Evolutionary conservation across 208 protist genomes (phyloP), one percentile per base, ranked within the genome.

Genomic region (Trypanosomatidae sp.): DNA sequence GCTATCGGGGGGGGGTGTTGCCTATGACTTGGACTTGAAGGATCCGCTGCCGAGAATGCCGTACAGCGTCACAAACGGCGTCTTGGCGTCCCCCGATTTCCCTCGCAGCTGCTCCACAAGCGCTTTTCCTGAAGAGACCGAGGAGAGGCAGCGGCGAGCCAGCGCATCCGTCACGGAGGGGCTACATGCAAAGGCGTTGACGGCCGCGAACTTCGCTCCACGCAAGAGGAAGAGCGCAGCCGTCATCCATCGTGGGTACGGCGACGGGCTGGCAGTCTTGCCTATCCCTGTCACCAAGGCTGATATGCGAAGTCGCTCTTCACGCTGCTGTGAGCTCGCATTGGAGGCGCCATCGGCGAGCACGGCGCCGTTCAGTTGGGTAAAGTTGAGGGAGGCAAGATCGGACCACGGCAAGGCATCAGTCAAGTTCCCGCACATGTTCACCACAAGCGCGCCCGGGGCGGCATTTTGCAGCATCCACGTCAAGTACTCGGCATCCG

Each of bases 201-300:
- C 72, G 12, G 60, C 81, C 53, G 93, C 74, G 66, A 80, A 90
- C 25, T 86, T 85, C 6, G 91, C 83, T 2, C 92, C 92, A 39
- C 89, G 88, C 39, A 84, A 62, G 6, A 96, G 77, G 39, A 94
- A 73, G n/a, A 96, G 77, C 19, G 92, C 67, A 30, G 83, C 77
- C 41, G 83, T 36, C 64, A 90, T 43, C 79, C 77, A 90, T 25
- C 71, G 79, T 67, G 77, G 75, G 53, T 28, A 83, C 70, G 28
- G 73, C 52, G 41, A 53, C 53, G 13, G 8, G 13, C 58, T 22
- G n/a, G 49, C 33, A 13, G 33, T 71, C 56, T 70, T 3, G 22
- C 25, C 68, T 39, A 28, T 39, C 7, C 28, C 25, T 22, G 25
- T 62, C 8, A 6, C 22, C 10, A 41, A 41, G 52, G 30, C 47